A percentile compares a stretch with the other conserved stretches of the same genome.
These are phyloP conservation scores for Metschnikowia bowlesiae DNA, from an alignment of 805 yeast genomes.

Conservation along the genomic window DNA sequence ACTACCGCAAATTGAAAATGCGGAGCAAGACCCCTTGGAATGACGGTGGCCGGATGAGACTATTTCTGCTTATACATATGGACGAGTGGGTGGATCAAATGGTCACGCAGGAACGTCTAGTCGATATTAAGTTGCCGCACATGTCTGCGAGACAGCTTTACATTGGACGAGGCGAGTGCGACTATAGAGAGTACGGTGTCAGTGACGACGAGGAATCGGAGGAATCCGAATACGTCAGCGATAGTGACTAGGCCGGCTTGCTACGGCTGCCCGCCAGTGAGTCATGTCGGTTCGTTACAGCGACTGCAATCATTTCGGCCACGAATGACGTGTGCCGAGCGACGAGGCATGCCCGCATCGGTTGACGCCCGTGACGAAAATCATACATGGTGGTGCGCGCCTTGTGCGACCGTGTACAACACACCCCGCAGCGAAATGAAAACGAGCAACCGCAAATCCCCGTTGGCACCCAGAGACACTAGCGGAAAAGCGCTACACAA, in stretches of 20 bases:
- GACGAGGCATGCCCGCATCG: too few relatives aligned
- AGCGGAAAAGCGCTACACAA: background rate
- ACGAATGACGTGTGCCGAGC: too few relatives aligned
- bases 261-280: too few relatives aligned
- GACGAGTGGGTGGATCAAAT: constrained; percentile 74
- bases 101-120: constrained; percentile 51
- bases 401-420: background rate
- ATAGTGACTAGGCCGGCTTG: constrained; percentile 30
- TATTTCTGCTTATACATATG: constrained; percentile 44
- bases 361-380: too few relatives aligned
- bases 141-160: constrained; percentile 39
- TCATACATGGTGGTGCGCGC: too few relatives aligned
- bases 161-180: constrained; percentile 40
- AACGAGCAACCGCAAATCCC: background rate
- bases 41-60: constrained; percentile 22
- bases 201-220: constrained; percentile 27
- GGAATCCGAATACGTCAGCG: constrained; percentile 28
- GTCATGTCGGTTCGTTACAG: too few relatives aligned
- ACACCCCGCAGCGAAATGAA: background rate
- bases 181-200: constrained; percentile 35
- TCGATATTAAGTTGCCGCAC: constrained; percentile 73
- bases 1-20: constrained; percentile 62
- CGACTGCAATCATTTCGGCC: too few relatives aligned
- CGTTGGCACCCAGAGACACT: background rate
- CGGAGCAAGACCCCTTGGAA: constrained; percentile 28